Base-by-base conservation (phyloP, 148 eudicot species). In the Suaeda aralocaspica region DNA sequence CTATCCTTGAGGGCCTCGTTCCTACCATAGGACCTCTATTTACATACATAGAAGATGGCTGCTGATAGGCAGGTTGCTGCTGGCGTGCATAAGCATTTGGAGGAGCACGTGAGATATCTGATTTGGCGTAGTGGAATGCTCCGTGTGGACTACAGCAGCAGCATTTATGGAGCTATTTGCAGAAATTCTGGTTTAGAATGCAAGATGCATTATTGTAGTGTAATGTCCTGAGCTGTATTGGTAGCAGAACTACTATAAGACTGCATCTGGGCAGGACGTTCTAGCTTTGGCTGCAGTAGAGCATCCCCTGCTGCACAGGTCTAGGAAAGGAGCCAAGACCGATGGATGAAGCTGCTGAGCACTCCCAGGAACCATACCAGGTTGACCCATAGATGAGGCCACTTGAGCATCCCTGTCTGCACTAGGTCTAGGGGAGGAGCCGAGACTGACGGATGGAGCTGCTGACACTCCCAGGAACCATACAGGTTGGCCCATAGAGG, bases 1-100 rank as follows among this genome's bases (percentile, higher is more conserved):
- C 59, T 71, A 88, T 85, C 85, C 90, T 89, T 2, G 87, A 75
- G 33, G 71, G 97, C 96, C 71, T 89, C 99, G 76, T 95, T 89
- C 80, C 61, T 89, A 19, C 89, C 86, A 24, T 59, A 49, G 96
- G 99, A 46, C 90, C 99, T 66, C 89, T 87, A 74, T 91, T 91
- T 58, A 71, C 68, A 74, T 81, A 91, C 91, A 83, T 82, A 53
- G 97, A 81, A 62, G 89, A 75, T 33, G 82, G 88, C 68, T 83
- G 97, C 57, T 83, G 85, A 83, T 84, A 74, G 53, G 72, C 68
- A 58, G 84, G 73, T 74, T 80, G 95, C 76, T 79, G 80, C 58
- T 86, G 86, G 9, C 87, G 86, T 49, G 77, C 75, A 82, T 78
- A 81, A 73, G 64, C 68, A 73, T 64, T 84, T 16, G 70, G 1